phyloP scores from a whole-genome alignment of 2,329 filamentous ascomycete species.

The Calonectria pteridis region DNA sequence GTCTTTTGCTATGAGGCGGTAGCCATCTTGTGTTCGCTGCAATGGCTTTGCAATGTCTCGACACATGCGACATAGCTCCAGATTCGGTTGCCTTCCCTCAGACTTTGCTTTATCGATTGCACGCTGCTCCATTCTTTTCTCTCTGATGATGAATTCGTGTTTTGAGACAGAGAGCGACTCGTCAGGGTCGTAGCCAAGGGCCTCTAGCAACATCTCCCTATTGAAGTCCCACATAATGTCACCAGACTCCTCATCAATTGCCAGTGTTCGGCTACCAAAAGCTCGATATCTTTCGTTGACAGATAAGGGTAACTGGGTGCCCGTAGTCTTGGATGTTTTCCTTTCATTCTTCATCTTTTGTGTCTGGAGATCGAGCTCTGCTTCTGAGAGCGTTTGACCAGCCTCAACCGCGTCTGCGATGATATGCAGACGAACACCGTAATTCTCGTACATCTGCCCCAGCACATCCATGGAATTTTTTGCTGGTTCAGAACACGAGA shows the following conservation, averaged over 20 bases:
- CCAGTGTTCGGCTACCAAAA: not conserved
- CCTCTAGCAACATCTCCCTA: not conserved
- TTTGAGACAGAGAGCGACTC: not conserved
- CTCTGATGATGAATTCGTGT: not conserved
- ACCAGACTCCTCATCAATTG: not conserved
- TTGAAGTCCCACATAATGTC: not conserved
- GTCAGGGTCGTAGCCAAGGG: not conserved
- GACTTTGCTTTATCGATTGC: not conserved
- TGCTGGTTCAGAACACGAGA: not conserved
- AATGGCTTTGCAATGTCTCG: not conserved
- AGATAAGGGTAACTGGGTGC: not conserved
- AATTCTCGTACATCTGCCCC: not conserved
- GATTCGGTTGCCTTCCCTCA: not conserved
- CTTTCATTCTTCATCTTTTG: not conserved
- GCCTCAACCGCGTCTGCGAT: not conserved
- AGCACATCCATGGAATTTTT: not conserved
- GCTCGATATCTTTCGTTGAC: not conserved
- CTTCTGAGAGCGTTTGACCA: not conserved
- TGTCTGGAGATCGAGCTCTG: not conserved
- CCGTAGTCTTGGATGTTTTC: too few species aligned
- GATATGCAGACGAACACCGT: not conserved
- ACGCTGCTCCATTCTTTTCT: not conserved
- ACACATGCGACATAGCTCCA: not conserved
- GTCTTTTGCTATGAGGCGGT: not conserved
- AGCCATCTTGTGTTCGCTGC: not conserved